Evolutionary conservation across 257 asterid genomes (phyloP), one percentile per base, ranked within the genome.

Genomic region (Plantago ovata): DNA sequence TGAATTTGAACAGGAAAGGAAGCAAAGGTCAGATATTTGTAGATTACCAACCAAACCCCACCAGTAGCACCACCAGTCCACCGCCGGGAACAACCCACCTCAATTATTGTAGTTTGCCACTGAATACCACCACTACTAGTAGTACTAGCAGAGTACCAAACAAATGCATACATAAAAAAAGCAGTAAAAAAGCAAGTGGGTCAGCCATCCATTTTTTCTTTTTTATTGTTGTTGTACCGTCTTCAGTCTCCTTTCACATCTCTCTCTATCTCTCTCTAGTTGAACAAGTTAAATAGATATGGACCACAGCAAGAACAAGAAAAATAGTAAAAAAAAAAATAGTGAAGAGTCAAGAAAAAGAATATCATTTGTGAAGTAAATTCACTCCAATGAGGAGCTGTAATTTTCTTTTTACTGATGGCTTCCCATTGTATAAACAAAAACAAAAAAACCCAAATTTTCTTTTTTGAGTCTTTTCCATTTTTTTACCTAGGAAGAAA

Each of bases 101-200:
- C 24, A 22, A 50, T 50, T 36, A 50, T 50, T 23, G 23, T 21
- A 45, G 22, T 43, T 43, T 43, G 48, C 48, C 18, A 16, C 46
- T n/a, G 46, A 28, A 2, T n/a, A n/a, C 45, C 45, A 41, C 45
- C 14, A n/a, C 46, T 6, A 42, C 15, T 42, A 42, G 13, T 42
- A 42, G 46, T 48, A 20, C 56, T 64, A 71, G 67, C 62, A 64
- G 69, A 72, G 71, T 69, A 64, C 71, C 65, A 78, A 65, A 77
- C 59, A 64, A 73, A 83, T 73, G 79, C 73, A 69, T 80, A 77
- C 77, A 75, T 72, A 70, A 69, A 57, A 23, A 52, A 60, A 57
- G 79, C 74, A 73, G 74, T 63, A 66, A 72, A 75, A 66, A 32
- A 71, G 76, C 56, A 10, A 57, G 74, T 65, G 83, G 77, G 81